These are phyloP conservation scores for Apostasia ramifera DNA, from an alignment of 106 monocot genomes.

Conservation along the genomic window DNA sequence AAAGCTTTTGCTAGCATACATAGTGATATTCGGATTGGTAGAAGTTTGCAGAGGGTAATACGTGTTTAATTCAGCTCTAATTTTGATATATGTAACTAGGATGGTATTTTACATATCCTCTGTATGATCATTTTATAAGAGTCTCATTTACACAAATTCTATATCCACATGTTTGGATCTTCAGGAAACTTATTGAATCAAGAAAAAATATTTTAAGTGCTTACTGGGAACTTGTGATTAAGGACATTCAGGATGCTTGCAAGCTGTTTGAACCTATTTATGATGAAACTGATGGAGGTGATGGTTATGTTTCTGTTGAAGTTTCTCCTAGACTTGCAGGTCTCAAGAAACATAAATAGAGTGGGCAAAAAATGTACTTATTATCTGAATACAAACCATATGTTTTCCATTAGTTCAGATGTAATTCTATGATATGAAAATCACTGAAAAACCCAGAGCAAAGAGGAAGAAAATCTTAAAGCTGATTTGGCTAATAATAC, in stretches of 20 bases:
- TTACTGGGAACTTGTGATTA: slow-evolving; percentile 96
- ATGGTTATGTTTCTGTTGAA: slow-evolving; percentile 97
- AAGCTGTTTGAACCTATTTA: slow-evolving; percentile 86
- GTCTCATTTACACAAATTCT: too few relatives aligned
- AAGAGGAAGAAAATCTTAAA: too few relatives aligned
- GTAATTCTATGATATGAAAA: too few relatives aligned
- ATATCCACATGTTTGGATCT: too few relatives aligned
- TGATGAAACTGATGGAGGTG: slow-evolving; percentile 69
- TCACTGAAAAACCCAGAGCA: too few relatives aligned
- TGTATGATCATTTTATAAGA: too few relatives aligned
- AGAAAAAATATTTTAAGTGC: slow-evolving; percentile 72
- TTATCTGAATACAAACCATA: too few relatives aligned
- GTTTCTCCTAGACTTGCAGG: slow-evolving; percentile 83
- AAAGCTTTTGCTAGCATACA: background rate
- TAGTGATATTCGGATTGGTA: background rate
- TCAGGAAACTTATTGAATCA: slow-evolving; percentile 54
- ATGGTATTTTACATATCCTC: too few relatives aligned
- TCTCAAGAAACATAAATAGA: background rate
- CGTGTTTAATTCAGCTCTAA: background rate
- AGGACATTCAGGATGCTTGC: slow-evolving; percentile 98
- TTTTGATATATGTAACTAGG: too few relatives aligned
- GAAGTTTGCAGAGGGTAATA: background rate
- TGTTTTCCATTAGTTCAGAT: too few relatives aligned
- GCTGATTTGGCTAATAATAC: too few relatives aligned
- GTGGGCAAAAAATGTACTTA: too few relatives aligned